Base-by-base conservation (phyloP, 805 yeast species). In the Saccharomycopsis fodiens region DNA sequence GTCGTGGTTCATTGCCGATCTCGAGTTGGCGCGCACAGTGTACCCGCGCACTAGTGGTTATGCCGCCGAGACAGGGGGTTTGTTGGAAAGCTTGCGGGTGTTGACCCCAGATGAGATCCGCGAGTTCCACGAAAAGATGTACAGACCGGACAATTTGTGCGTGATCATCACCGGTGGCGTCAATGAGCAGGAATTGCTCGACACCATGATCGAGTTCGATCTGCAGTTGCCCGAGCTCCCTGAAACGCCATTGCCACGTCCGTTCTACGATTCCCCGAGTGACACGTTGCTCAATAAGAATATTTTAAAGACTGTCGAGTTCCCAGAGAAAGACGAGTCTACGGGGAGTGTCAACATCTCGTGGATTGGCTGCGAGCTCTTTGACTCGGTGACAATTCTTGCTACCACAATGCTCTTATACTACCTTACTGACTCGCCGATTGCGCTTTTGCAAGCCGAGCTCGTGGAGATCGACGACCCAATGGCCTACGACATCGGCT, bases 1-100 rank as follows among this genome's bases (percentile, higher is more conserved):
- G 52, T 74, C 89, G 13, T 79, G 80, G 76, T 83, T 82, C 52
- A 65, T 81, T 10, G 59, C 82, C 2, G 74, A 71, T 54, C 66
- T 84, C 52, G 77, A 76, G 43, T 21, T 32, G 16, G 41, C 44
- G 3, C 72, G 79, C 56, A 57, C 73, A 0, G 55, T 84, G 55
- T 83, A 73, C 51, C 63, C 67, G 15, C 59, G 68, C 10, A 68
- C 70, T 0, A 82, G 91, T 19, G 97, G 96, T 2, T 93, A 91
- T 60, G 76, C 88, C 8, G 79, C 93, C 6, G 97, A 93, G 59
- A 91, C 97, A 6, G 98, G 98, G 43, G 98, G 98, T 0, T 64
- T 87, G 40, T 77, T 87, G 62, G 70, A 73, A 23, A 86, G 87
- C 48, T 72, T 93, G 53, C 76, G 97, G 50, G 70, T 69, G 2